Evolutionary conservation across 805 yeast species (phyloP), one percentile per base, ranked within the genome.

Genomic region (Candida coleopterorum): DNA sequence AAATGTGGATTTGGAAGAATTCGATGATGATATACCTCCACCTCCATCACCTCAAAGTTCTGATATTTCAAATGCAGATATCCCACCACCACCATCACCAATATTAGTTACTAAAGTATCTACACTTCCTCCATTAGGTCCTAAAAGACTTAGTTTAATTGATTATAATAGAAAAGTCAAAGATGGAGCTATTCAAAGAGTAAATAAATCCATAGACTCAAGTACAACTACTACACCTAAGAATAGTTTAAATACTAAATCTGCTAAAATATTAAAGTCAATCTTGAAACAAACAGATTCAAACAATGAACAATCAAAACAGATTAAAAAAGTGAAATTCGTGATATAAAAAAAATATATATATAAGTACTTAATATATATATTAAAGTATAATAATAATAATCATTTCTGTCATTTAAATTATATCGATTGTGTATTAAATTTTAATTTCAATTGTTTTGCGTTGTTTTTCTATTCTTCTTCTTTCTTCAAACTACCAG

Each of bases 401-500:
- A n/a, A n/a, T n/a, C n/a, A n/a, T n/a, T n/a, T n/a, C n/a, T n/a
- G n/a, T n/a, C n/a, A 20, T 6, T 20, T 6, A 6, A 20, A 20
- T 20, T 6, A 20, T 20, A 20, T 6, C 6, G 22, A 6, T 20
- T 6, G 9, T 20, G 9, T 20, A 20, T 6, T 24, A 24, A 9
- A 24, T 24, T 9, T 24, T 17, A 14, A 25, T 8, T 12, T 15
- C 6, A 18, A 18, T 15, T 24, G 15, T 6, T 31, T 4, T 8
- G 26, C 8, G 8, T 5, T 9, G 8, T 20, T 9, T 6, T 23
- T 12, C 37, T 5, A 12, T 28, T 30, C 17, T 21, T 4, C 38
- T 10, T 26, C 33, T 16, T 27, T 26, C 29, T 27, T 28, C 39
- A 58, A 51, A 41, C 69, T 58, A 59, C 96, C 96, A 44, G 90